These are phyloP conservation scores for Malus hybrid DNA, from an alignment of 331 rosid genomes.

Conservation along the genomic window DNA sequence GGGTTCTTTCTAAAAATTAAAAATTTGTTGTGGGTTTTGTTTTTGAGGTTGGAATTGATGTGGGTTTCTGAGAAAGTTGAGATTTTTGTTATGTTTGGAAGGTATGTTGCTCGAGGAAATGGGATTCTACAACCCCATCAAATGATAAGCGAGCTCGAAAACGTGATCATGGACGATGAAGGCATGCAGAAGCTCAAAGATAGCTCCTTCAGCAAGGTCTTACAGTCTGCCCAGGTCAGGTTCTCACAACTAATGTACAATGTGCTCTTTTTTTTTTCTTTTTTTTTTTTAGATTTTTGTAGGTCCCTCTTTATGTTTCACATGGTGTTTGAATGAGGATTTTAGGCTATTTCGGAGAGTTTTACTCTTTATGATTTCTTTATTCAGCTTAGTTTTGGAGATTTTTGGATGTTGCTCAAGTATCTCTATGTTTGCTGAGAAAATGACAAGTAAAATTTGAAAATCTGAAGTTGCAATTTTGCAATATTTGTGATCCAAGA, in stretches of 20 bases:
- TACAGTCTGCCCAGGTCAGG: slow-evolving; percentile 24
- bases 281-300: not conserved
- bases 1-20: not conserved
- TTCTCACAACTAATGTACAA: not conserved
- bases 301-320: not conserved
- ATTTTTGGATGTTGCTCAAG: not conserved
- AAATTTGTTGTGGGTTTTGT: too few relatives aligned
- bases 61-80: not conserved
- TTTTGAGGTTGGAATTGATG: not conserved
- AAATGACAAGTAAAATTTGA: not conserved
- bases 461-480: not conserved
- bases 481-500: too few relatives aligned
- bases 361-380: not conserved
- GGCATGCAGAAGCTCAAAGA: slow-evolving; percentile 20
- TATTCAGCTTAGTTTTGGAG: too few relatives aligned
- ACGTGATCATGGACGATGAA: slow-evolving; percentile 19
- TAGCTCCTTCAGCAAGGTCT: slow-evolving; percentile 23
- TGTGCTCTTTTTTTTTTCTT: not conserved
- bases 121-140: slow-evolving; percentile 44
- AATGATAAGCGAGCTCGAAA: slow-evolving; percentile 22
- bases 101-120: slow-evolving; percentile 49
- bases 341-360: not conserved
- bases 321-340: not conserved
- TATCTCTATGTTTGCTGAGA: not conserved
- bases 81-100: slow-evolving; percentile 6